These are phyloP conservation scores for Drechslerella stenobrocha DNA, from an alignment of 2,329 filamentous ascomycete genomes.

Conservation along the genomic window DNA sequence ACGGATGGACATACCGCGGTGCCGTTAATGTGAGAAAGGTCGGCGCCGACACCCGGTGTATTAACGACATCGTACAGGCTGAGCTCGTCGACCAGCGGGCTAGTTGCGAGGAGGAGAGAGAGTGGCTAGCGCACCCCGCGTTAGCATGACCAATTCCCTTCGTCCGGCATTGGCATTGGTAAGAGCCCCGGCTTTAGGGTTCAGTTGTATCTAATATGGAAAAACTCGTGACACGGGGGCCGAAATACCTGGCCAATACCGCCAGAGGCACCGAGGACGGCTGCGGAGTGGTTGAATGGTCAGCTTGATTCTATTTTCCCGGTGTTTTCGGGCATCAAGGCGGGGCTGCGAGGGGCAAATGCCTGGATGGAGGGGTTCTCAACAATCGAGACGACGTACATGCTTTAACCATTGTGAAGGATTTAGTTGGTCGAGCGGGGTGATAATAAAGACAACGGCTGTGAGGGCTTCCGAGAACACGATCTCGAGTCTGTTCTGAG, in stretches of 20 bases:
- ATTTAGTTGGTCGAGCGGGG: conserved; percentile 4
- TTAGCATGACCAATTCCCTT: conserved; percentile 31
- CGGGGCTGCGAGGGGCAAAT: conserved; percentile 38
- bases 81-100: conserved; percentile 84
- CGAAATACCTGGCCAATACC: conserved; percentile 90
- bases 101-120: conserved; percentile 92
- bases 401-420: conserved; percentile 64
- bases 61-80: conserved; percentile 99
- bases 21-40: conserved; percentile 96
- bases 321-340: conserved; percentile 8
- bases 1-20: conserved; percentile 67
- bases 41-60: conserved; percentile 91
- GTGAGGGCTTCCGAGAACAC: not conserved
- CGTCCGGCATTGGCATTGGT: too few relatives aligned
- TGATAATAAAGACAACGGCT: not conserved
- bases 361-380: conserved; percentile 5
- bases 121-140: conserved; percentile 67
- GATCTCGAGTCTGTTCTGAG: conserved; percentile 1
- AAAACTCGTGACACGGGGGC: too few relatives aligned
- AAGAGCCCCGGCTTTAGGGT: too few relatives aligned
- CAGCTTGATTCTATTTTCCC: conserved; percentile 6
- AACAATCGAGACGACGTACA: conserved; percentile 57
- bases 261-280: conserved; percentile 92
- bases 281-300: conserved; percentile 54
- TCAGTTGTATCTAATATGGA: too few relatives aligned